These are phyloP conservation scores for Thielaviopsis ethacetica DNA, from an alignment of 2,329 filamentous ascomycete genomes.

Conservation along the genomic window DNA sequence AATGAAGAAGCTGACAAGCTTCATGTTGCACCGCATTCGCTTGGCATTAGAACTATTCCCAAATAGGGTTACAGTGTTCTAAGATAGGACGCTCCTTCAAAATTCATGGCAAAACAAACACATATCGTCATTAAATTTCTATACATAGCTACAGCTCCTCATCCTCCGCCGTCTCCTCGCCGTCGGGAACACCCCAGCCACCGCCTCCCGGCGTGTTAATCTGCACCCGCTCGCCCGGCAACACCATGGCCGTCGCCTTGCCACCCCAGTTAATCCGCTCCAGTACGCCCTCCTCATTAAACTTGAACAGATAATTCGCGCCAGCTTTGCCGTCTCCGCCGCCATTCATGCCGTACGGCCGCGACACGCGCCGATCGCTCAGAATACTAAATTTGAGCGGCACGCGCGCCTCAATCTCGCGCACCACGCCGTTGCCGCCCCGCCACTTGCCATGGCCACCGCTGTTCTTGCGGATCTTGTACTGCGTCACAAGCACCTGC, in stretches of 20 bases:
- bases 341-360: slow-evolving; percentile 59
- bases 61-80: too few relatives aligned
- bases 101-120: background rate
- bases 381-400: slow-evolving; percentile 66
- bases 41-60: background rate
- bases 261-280: slow-evolving; percentile 35
- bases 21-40: background rate
- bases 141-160: background rate
- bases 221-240: slow-evolving; percentile 42
- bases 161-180: background rate
- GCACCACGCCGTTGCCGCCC: slow-evolving; percentile 61
- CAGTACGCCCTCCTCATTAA: slow-evolving; percentile 17
- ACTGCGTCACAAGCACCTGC: slow-evolving; percentile 50
- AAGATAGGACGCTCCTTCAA: background rate
- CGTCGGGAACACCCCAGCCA: slow-evolving; percentile 32
- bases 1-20: background rate
- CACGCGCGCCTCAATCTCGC: slow-evolving; percentile 69
- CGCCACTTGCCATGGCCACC: slow-evolving; percentile 48
- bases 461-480: slow-evolving; percentile 45
- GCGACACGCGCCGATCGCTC: slow-evolving; percentile 58
- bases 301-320: slow-evolving; percentile 30
- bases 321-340: slow-evolving; percentile 53
- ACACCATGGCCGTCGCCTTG: slow-evolving; percentile 43
- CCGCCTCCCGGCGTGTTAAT: slow-evolving; percentile 46
- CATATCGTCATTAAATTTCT: background rate